Conservation (phyloP, 1,284 basidiomycete genomes). For the Cystobasidiaceae sp. region DNA sequence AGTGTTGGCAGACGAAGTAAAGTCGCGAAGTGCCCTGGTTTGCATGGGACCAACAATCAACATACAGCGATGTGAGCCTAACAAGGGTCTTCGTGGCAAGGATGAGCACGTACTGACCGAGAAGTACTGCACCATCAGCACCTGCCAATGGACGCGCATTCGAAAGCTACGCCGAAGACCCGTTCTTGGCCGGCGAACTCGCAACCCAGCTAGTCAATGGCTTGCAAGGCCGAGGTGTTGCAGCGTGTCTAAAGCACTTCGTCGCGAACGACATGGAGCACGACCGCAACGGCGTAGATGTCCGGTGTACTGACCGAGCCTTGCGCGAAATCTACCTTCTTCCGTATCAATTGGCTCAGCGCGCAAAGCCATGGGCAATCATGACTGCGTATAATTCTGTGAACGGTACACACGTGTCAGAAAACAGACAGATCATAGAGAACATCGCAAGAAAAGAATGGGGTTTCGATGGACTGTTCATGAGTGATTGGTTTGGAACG, state of each 20-base stretch:
- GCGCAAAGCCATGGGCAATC: background rate
- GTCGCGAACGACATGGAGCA: background rate
- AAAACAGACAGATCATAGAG: background rate
- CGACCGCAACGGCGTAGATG: background rate
- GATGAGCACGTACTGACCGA: background rate
- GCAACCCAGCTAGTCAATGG: background rate
- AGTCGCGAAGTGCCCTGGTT: constrained; percentile 61
- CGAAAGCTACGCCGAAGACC: constrained; percentile 2
- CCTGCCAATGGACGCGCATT: background rate
- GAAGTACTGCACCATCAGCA: background rate
- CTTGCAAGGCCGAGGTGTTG: background rate
- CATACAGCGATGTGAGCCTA: constrained; percentile 62
- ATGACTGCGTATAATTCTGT: constrained; percentile 5
- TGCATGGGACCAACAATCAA: constrained; percentile 70
- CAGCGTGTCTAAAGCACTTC: background rate
- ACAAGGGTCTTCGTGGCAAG: too few relatives aligned
- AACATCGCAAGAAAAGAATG: constrained; percentile 1
- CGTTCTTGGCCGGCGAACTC: background rate
- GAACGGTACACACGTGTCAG: background rate
- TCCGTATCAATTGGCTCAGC: background rate
- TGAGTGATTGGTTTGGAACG: constrained; percentile 12
- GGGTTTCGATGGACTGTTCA: background rate
- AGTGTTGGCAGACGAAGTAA: constrained; percentile 65
- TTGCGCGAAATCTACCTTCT: constrained; percentile 1
- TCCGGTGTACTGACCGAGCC: background rate